Base-by-base conservation (phyloP, 768 basidiomycete genomes). In the Lactifluus pinguis region DNA sequence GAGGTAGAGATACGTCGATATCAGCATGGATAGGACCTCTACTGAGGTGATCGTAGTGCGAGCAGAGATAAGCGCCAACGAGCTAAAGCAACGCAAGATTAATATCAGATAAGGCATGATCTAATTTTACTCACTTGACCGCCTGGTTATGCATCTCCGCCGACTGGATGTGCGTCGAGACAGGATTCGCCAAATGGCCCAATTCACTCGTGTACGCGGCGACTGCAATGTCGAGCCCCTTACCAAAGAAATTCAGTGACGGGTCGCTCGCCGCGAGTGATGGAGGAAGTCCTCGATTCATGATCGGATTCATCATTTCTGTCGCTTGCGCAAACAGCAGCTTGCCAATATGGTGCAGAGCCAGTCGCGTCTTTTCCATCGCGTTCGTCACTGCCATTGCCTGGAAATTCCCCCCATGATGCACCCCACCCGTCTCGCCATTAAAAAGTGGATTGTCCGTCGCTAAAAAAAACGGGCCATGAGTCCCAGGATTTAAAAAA, bases 141-240 rank as follows among this genome's bases (percentile, higher is more conserved):
- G 92, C 87, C 72, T 94, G 92, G 66, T 94, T 94, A 70, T 92
- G 89, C 87, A 92, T 90, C 74, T 94, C 91, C 1, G 91, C 91
- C 3, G 86, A 87, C 68, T 93, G 89, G 53, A 91, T 83, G 65
- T 88, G 86, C 0, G 89, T 89, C 5, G 86, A 87, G 10, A 93
- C 90, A 0, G 92, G 90, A 73, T 84, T 89, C n/a, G 87, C 91
- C n/a, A 92, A 79, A 68, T 80, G 85, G n/a, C 90, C 91, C 44
- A 94, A 80, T 72, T 94, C 92, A 49, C 86, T 79, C 2, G 85
- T 80, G 69, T 94, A 93, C 0, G 92, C 85, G 9, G 92, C 90
- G 6, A 83, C 79, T 50, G 85, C 87, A 60, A 94, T 93, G 65
- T 94, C 92, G 38, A 92, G 75, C 4, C 92, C 92, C 73, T 94